Conservation (phyloP, 192 early-diverging fungal genomes). For the Rhizophagus clarus region DNA sequence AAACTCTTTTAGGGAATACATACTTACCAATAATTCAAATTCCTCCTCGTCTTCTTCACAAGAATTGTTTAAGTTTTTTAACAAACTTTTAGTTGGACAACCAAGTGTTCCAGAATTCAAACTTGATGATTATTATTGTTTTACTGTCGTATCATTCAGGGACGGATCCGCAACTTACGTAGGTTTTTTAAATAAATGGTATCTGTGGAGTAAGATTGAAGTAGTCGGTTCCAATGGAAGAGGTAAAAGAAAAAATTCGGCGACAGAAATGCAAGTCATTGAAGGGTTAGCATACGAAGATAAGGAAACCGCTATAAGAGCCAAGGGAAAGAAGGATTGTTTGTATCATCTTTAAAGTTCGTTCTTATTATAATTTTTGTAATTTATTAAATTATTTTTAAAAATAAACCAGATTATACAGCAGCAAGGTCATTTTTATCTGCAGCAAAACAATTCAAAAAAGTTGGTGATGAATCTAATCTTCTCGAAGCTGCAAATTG, state of each 20-base stretch:
- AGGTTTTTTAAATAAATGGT: conserved; percentile 42
- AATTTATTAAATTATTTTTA: not conserved
- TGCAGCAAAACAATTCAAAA: conserved; percentile 41
- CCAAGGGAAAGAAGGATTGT: conserved; percentile 46
- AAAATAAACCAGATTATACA: conserved; percentile 27
- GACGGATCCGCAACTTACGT: conserved; percentile 42
- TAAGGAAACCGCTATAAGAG: conserved; percentile 39
- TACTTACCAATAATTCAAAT: not conserved
- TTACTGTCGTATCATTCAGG: conserved; percentile 36
- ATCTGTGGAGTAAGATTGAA: conserved; percentile 38
- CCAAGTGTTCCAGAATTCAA: conserved; percentile 40
- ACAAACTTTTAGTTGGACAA: conserved; percentile 31
- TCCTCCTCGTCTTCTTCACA: not conserved
- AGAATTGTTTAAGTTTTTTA: conserved; percentile 18
- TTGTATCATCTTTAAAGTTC: not conserved
- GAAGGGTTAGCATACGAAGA: conserved; percentile 36
- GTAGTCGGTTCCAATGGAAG: conserved; percentile 6
- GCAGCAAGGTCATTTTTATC: conserved; percentile 39
- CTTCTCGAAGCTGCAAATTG: conserved; percentile 42
- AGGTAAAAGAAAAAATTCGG: not conserved
- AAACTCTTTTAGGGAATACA: conserved; percentile 2
- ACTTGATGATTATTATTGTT: conserved; percentile 39
- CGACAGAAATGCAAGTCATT: conserved; percentile 8
- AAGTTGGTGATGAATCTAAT: conserved; percentile 36
- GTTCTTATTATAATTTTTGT: not conserved